Evolutionary conservation across 2,329 filamentous ascomycete genomes (phyloP).

Genomic region (Aspergillus sp.): DNA sequence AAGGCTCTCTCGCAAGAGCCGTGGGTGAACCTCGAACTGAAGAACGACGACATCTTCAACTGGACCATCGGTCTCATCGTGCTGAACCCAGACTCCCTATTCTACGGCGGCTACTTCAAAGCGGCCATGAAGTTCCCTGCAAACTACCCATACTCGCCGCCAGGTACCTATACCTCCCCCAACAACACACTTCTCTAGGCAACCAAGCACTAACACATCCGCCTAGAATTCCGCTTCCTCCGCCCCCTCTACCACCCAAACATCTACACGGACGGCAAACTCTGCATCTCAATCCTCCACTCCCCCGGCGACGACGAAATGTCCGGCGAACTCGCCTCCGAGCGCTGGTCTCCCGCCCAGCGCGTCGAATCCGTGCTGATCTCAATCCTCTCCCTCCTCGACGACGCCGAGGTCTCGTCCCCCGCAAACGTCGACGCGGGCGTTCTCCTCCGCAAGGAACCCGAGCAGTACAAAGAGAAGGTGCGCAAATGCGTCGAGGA

Average conservation of each 20-base stretch:
- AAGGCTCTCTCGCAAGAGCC: conserved; percentile 80
- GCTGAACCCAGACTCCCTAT: conserved; percentile 85
- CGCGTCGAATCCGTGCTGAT: conserved; percentile 93
- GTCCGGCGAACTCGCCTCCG: conserved; percentile 84
- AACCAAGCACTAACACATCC: not conserved
- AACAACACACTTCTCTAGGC: not conserved
- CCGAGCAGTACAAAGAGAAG: conserved; percentile 65
- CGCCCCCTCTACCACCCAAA: conserved; percentile 87
- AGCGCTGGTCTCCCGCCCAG: conserved; percentile 93
- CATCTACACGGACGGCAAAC: conserved; percentile 82
- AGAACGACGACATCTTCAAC: conserved; percentile 78
- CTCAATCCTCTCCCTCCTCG: conserved; percentile 85
- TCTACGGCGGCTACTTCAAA: conserved; percentile 90
- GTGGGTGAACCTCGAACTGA: conserved; percentile 87
- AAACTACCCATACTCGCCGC: conserved; percentile 88
- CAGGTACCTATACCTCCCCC: conserved; percentile 46
- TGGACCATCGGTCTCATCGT: conserved; percentile 91
- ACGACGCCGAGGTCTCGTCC: conserved; percentile 89
- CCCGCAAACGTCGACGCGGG: conserved; percentile 94
- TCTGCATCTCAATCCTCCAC: conserved; percentile 97
- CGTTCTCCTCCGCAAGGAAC: conserved; percentile 76
- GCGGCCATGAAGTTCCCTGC: conserved; percentile 82
- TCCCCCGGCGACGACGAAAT: conserved; percentile 87
- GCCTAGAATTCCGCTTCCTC: conserved; percentile 75
- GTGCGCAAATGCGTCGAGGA: conserved; percentile 69